A percentile compares a stretch with the other conserved stretches of the same genome.
These are phyloP conservation scores for Diddensiella caesifluorescens DNA, from an alignment of 805 yeast genomes.

Conservation along the genomic window DNA sequence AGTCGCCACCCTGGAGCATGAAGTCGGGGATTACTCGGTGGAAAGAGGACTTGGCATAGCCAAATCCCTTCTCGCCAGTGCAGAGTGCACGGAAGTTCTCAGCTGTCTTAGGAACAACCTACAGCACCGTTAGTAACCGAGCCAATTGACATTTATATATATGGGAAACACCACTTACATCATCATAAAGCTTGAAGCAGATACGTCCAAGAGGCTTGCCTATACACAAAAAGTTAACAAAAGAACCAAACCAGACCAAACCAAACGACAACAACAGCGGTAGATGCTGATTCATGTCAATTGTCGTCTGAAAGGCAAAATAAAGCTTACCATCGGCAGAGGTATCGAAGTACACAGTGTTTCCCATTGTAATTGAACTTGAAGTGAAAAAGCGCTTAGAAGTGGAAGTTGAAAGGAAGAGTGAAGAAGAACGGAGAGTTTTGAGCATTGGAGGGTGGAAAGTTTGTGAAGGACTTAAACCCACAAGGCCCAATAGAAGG, in stretches of 20 bases:
- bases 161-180: constrained; percentile 37
- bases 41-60: constrained; percentile 81
- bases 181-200: constrained; percentile 82
- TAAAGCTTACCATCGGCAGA: constrained; percentile 52
- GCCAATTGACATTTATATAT: not conserved
- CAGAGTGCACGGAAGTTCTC: constrained; percentile 92
- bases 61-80: constrained; percentile 94
- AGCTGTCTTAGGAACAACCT: constrained; percentile 80
- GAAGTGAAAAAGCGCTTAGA: constrained; percentile 15
- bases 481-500: no score
- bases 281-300: not conserved
- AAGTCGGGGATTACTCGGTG: constrained; percentile 96
- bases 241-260: not conserved
- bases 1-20: constrained; percentile 96
- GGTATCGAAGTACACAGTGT: constrained; percentile 71
- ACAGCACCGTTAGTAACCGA: constrained; percentile 4
- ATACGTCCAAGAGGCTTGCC: constrained; percentile 74
- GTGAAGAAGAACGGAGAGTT: constrained; percentile 41
- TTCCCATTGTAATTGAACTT: constrained; percentile 29
- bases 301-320: not conserved
- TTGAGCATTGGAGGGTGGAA: not conserved
- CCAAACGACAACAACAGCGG: not conserved
- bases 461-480: no score
- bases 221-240: constrained; percentile 1
- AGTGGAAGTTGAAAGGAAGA: constrained; percentile 7